These are phyloP conservation scores for Penicillium psychrosexuale DNA, from an alignment of 2,329 filamentous ascomycete species.

Conservation along the genomic window DNA sequence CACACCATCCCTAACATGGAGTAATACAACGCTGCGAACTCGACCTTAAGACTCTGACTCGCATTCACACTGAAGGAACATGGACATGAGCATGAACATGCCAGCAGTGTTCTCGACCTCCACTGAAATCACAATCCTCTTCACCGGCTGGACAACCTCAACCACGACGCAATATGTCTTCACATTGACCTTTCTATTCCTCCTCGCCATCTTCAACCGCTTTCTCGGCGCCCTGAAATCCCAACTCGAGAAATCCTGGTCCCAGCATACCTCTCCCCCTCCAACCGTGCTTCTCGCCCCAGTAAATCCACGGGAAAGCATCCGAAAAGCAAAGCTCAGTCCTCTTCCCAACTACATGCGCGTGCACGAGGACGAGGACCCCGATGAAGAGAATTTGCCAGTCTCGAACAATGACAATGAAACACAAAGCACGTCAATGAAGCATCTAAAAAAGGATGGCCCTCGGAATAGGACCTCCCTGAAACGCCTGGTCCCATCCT, in stretches of 20 bases:
- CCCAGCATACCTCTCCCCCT: neutral
- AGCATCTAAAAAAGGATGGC: neutral
- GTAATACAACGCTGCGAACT: neutral
- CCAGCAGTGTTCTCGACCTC: slow-evolving; percentile 1
- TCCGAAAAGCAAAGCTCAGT: slow-evolving; percentile 2
- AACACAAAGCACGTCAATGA: neutral
- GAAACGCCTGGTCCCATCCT: neutral
- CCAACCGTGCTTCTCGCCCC: neutral
- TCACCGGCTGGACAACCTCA: slow-evolving; percentile 7
- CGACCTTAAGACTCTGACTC: neutral
- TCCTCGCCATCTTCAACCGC: slow-evolving; percentile 8
- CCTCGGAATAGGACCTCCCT: neutral
- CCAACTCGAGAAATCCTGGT: slow-evolving; percentile 5
- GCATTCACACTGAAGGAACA: neutral
- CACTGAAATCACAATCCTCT: slow-evolving; percentile 5
- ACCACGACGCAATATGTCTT: slow-evolving; percentile 1
- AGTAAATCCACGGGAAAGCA: neutral
- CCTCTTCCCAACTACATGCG: neutral
- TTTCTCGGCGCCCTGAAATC: slow-evolving; percentile 6
- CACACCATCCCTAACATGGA: neutral
- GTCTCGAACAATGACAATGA: neutral
- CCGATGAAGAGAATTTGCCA: neutral
- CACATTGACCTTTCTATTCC: neutral
- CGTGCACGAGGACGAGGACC: neutral
- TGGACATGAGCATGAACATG: neutral